These are phyloP conservation scores for Fusarium penzigii DNA, from an alignment of 2,329 filamentous ascomycete species.

Conservation along the genomic window DNA sequence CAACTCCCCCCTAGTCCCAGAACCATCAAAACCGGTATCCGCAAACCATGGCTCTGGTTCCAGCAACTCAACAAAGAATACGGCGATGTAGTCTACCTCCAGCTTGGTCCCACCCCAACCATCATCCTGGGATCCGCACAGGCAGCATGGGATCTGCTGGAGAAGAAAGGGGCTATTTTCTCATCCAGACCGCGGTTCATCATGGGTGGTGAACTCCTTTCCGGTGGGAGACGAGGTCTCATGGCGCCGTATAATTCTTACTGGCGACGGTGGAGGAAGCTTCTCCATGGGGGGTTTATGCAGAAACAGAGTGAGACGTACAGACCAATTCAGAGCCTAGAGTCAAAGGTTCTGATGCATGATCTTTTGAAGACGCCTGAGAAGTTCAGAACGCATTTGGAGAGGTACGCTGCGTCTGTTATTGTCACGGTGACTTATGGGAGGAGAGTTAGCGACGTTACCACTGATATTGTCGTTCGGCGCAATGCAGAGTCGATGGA, in stretches of 20 bases:
- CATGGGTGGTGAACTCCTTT: constrained; percentile 45
- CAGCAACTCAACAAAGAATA: constrained; percentile 39
- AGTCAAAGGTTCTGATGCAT: constrained; percentile 42
- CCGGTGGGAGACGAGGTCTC: constrained; percentile 42
- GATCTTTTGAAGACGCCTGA: constrained; percentile 36
- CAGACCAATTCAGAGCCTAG: constrained; percentile 41
- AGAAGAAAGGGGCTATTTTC: constrained; percentile 44
- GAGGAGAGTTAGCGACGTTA: constrained; percentile 29
- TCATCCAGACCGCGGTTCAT: constrained; percentile 48
- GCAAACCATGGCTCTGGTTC: constrained; percentile 46
- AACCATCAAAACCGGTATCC: constrained; percentile 38
- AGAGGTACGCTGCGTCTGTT: constrained; percentile 39
- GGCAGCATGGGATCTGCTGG: constrained; percentile 45
- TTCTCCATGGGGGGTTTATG: constrained; percentile 46
- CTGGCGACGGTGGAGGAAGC: constrained; percentile 46
- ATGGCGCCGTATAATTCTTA: constrained; percentile 45
- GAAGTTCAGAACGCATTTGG: constrained; percentile 26
- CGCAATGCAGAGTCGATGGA: constrained; percentile 44
- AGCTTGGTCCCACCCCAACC: constrained; percentile 43
- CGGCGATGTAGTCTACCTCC: constrained; percentile 45
- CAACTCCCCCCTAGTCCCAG: constrained; percentile 42
- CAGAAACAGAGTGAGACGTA: constrained; percentile 45
- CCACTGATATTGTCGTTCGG: constrained; percentile 39
- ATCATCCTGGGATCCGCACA: constrained; percentile 44
- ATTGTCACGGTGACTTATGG: constrained; percentile 46